Percentiles rank a stretch among this genome's conserved stretches.
Evolutionary conservation across 495 filamentous ascomycete species (phyloP).

Genomic region (Penicillium pancosmium): DNA sequence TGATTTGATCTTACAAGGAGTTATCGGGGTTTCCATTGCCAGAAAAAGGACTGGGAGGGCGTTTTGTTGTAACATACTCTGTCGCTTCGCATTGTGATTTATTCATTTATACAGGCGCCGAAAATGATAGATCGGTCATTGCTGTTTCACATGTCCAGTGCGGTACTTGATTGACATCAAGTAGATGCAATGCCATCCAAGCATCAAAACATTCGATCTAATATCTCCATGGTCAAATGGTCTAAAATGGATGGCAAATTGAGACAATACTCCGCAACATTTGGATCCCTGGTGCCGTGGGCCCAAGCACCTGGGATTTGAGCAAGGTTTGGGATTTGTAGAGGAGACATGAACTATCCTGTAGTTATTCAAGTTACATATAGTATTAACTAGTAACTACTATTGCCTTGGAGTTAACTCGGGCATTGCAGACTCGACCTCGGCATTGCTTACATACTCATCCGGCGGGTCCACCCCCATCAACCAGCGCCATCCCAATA

Average conservation of each 20-base stretch:
- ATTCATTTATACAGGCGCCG: background rate
- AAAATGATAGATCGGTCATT: background rate
- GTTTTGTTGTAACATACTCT: background rate
- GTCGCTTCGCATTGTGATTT: background rate
- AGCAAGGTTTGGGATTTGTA: conserved; percentile 7
- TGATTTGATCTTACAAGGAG: background rate
- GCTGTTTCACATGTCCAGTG: background rate
- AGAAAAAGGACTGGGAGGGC: background rate
- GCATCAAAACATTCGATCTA: conserved; percentile 59
- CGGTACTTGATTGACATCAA: background rate
- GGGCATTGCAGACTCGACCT: background rate
- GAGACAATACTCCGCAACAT: conserved; percentile 11
- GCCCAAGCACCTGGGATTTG: conserved; percentile 1
- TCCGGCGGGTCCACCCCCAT: conserved; percentile 1
- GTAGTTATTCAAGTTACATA: too few relatives aligned
- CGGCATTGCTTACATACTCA: conserved; percentile 17
- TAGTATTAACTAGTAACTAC: too few relatives aligned
- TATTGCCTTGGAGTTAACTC: background rate
- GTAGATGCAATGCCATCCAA: conserved; percentile 39
- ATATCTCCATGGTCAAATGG: conserved; percentile 61
- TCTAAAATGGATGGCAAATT: conserved; percentile 82
- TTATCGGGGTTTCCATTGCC: background rate
- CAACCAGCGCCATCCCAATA: background rate
- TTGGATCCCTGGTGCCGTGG: background rate
- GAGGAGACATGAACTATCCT: conserved; percentile 6